phyloP scores from a whole-genome alignment of 164 flowering plant genomes.

The Liriodendron chinense region DNA sequence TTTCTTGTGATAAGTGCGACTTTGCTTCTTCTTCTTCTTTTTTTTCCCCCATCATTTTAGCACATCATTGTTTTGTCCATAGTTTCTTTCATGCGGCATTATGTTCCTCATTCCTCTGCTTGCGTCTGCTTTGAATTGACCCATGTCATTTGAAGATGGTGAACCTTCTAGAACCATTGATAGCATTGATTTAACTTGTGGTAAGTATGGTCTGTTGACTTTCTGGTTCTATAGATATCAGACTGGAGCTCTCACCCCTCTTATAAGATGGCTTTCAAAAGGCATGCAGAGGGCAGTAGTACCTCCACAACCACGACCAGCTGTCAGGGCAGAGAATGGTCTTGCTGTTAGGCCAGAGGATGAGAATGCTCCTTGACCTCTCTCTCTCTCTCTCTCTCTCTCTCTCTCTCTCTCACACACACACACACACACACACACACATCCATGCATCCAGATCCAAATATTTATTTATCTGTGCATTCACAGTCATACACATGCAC shows the following conservation, averaged over 20 bases:
- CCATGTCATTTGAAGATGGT: too few species aligned
- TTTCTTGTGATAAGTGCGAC: too few species aligned
- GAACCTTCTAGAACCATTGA: neutral
- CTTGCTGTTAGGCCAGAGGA: conserved; percentile 49
- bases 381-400: neutral
- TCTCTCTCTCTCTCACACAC: neutral
- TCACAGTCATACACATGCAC: neutral
- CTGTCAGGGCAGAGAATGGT: conserved; percentile 50
- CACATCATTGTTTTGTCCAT: too few species aligned
- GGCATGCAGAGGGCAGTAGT: conserved; percentile 83
- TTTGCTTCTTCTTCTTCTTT: too few species aligned
- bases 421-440: neutral
- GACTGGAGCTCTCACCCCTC: conserved; percentile 88
- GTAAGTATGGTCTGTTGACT: neutral
- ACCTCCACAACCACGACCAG: conserved; percentile 72
- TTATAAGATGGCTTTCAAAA: conserved; percentile 88
- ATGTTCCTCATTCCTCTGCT: too few species aligned
- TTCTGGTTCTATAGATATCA: conserved; percentile 59
- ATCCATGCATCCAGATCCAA: neutral
- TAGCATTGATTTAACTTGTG: neutral
- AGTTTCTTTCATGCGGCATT: too few species aligned
- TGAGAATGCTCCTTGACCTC: conserved; percentile 38
- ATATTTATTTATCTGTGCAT: neutral
- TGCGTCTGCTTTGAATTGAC: too few species aligned
- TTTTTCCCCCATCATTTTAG: too few species aligned